Percentiles rank a stretch among this genome's conserved stretches.
phyloP scores from a whole-genome alignment of 139 green algal genomes.

The Mychonastes homosphaera region DNA sequence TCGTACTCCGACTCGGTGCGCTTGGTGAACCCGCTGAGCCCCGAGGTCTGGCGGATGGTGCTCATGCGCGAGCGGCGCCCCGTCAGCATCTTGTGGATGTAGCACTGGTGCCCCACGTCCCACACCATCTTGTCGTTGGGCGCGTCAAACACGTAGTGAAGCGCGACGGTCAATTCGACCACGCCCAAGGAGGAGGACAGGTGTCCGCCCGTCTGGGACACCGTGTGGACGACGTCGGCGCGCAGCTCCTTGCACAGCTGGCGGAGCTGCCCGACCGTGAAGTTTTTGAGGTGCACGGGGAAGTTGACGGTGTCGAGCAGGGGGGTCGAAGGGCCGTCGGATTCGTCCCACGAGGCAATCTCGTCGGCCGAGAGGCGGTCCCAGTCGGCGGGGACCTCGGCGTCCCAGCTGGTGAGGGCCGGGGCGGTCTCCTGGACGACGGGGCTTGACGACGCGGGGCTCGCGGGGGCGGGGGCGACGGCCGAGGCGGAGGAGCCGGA shows the following conservation, averaged over 20 bases:
- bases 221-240: slow-evolving; percentile 85
- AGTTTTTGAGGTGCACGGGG: slow-evolving; percentile 97
- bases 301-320: slow-evolving; percentile 96
- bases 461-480: too few species aligned
- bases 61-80: slow-evolving; percentile 76
- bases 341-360: slow-evolving; percentile 58
- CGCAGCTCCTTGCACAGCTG: slow-evolving; percentile 95
- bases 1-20: slow-evolving; percentile 90
- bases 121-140: slow-evolving; percentile 94
- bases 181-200: slow-evolving; percentile 90
- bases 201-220: slow-evolving; percentile 86
- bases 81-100: slow-evolving; percentile 98
- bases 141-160: slow-evolving; percentile 97
- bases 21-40: slow-evolving; percentile 96
- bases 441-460: too few species aligned
- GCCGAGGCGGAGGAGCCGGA: too few species aligned
- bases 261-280: slow-evolving; percentile 75
- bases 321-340: slow-evolving; percentile 66
- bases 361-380: slow-evolving; percentile 66
- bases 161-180: slow-evolving; percentile 92
- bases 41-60: slow-evolving; percentile 83
- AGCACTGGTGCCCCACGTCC: slow-evolving; percentile 90
- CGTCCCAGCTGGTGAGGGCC: too few species aligned
- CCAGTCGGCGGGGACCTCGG: slow-evolving; percentile 31
- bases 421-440: too few species aligned